A percentile compares a stretch with the other conserved stretches of the same genome.
These are phyloP conservation scores for Haematococcus lacustris DNA, from an alignment of 139 green algal species.

Conservation along the genomic window DNA sequence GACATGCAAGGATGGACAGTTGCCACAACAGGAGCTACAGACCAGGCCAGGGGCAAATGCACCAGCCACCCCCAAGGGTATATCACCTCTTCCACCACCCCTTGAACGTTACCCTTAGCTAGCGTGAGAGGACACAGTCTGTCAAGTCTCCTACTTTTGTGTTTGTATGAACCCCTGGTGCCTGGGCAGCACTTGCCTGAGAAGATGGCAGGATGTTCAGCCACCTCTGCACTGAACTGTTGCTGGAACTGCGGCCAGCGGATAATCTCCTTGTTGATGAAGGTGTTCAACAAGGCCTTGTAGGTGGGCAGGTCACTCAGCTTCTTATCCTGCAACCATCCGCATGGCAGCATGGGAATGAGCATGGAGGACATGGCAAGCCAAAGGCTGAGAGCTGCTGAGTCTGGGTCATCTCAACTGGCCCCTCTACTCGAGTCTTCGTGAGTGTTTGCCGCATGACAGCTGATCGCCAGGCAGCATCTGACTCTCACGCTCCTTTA, in stretches of 20 bases:
- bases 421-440: too few species aligned
- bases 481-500: background rate
- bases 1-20: too few species aligned
- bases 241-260: slow-evolving; percentile 67
- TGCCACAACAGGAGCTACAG: too few species aligned
- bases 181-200: slow-evolving; percentile 8
- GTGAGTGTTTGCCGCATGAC: too few species aligned
- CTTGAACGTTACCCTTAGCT: too few species aligned
- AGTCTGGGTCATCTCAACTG: background rate
- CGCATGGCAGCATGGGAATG: background rate
- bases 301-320: slow-evolving; percentile 75
- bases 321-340: slow-evolving; percentile 54
- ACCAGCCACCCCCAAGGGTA: too few species aligned
- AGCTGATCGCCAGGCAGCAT: too few species aligned
- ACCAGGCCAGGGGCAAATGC: too few species aligned
- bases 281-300: slow-evolving; percentile 79
- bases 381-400: background rate
- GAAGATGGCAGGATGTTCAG: slow-evolving; percentile 44
- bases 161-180: background rate
- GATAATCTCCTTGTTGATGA: slow-evolving; percentile 70
- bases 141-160: background rate
- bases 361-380: background rate
- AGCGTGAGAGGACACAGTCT: too few species aligned
- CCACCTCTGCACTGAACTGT: slow-evolving; percentile 64
- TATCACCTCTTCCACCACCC: too few species aligned